A percentile compares a stretch with the other conserved stretches of the same genome.
phyloP scores from a whole-genome alignment of 2,329 filamentous ascomycete species.

The Sclerotinia spermophila region DNA sequence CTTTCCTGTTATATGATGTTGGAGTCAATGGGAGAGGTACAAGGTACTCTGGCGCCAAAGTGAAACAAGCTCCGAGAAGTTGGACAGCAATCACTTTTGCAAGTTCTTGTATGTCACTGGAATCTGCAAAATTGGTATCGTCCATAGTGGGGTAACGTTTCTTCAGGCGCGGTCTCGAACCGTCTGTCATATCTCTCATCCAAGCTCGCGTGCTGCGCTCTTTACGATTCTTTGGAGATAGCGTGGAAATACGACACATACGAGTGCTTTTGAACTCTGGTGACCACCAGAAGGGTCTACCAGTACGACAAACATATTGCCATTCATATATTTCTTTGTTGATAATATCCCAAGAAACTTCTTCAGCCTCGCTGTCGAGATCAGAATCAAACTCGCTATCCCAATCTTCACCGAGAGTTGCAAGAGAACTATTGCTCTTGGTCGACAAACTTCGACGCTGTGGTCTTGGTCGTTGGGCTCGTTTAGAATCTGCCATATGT shows the following conservation, averaged over 20 bases:
- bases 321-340: conserved; percentile 36
- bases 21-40: conserved; percentile 8
- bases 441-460: conserved; percentile 29
- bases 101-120: conserved; percentile 28
- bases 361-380: conserved; percentile 20
- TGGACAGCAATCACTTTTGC: conserved; percentile 35
- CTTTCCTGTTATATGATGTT: conserved; percentile 16
- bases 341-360: conserved; percentile 32
- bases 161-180: conserved; percentile 18
- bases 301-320: conserved; percentile 34
- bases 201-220: conserved; percentile 21
- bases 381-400: conserved; percentile 14
- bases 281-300: conserved; percentile 37
- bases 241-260: conserved; percentile 19
- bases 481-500: conserved; percentile 25
- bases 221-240: conserved; percentile 13
- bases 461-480: conserved; percentile 10
- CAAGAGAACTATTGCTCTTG: conserved; percentile 27
- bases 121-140: conserved; percentile 28
- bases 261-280: conserved; percentile 28
- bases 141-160: conserved; percentile 27
- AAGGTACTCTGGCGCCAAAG: conserved; percentile 30
- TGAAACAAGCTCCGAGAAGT: conserved; percentile 36
- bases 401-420: conserved; percentile 21
- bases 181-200: conserved; percentile 9